Conservation (phyloP, 805 yeast species). For the Lipomyces mesembrius region DNA sequence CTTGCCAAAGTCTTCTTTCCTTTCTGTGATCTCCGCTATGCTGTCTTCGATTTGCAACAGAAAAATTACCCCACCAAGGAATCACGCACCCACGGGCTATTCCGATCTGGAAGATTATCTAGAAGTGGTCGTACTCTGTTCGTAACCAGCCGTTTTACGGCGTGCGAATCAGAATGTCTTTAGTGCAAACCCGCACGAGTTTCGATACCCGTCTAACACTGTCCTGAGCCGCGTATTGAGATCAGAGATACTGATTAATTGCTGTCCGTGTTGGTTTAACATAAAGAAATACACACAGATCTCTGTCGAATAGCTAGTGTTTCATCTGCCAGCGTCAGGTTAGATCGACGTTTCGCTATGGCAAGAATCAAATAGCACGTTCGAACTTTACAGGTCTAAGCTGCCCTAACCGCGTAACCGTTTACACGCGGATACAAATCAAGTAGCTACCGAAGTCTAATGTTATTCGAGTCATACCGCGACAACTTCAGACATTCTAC, state of each 20-base stretch:
- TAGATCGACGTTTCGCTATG: not conserved
- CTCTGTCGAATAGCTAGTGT: not conserved
- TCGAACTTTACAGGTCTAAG: not conserved
- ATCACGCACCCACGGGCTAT: not conserved
- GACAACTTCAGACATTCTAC: no score
- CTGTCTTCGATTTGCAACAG: not conserved
- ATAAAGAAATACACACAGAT: not conserved
- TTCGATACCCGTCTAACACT: not conserved
- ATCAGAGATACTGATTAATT: not conserved
- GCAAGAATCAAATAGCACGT: not conserved
- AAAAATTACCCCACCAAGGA: not conserved
- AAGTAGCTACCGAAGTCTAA: no score
- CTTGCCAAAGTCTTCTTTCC: not conserved
- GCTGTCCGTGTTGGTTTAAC: not conserved
- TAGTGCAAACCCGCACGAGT: not conserved
- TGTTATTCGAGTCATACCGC: no score
- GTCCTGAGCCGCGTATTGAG: not conserved
- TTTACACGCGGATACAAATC: not conserved
- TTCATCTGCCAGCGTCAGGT: not conserved
- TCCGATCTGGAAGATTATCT: not conserved
- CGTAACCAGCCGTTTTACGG: not conserved
- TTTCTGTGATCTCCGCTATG: not conserved
- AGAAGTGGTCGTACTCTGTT: not conserved
- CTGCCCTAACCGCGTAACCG: not conserved
- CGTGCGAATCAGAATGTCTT: not conserved